These are phyloP conservation scores for Talaromyces liani DNA, from an alignment of 495 filamentous ascomycete genomes.

Conservation along the genomic window DNA sequence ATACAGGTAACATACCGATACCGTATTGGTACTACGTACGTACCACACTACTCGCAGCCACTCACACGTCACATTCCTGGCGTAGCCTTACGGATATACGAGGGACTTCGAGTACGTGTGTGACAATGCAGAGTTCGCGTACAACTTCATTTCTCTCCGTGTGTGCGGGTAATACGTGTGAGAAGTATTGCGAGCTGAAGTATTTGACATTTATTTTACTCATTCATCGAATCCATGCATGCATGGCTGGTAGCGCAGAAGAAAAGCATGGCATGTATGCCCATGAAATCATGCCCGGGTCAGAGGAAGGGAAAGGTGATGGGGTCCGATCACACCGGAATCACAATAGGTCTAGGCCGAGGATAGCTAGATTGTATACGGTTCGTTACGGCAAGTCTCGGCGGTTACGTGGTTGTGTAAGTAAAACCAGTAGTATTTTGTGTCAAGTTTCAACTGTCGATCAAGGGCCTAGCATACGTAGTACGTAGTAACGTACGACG, in stretches of 20 bases:
- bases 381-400: background rate
- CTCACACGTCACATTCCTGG: background rate
- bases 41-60: background rate
- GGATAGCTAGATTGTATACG: background rate
- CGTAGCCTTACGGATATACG: background rate
- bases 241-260: background rate
- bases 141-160: background rate
- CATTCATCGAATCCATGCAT: background rate
- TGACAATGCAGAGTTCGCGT: background rate
- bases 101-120: background rate
- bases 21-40: background rate
- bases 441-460: background rate
- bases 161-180: background rate
- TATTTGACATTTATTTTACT: background rate
- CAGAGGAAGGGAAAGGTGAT: background rate
- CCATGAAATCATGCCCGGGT: background rate
- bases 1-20: background rate
- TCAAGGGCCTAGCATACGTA: background rate
- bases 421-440: background rate
- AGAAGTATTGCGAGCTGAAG: background rate
- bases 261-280: background rate
- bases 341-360: background rate
- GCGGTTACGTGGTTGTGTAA: background rate
- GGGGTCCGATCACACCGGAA: conserved; percentile 1
- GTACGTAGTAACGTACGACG: background rate